Conservation (phyloP, 768 basidiomycete species). For the Lentinula lateritia region DNA sequence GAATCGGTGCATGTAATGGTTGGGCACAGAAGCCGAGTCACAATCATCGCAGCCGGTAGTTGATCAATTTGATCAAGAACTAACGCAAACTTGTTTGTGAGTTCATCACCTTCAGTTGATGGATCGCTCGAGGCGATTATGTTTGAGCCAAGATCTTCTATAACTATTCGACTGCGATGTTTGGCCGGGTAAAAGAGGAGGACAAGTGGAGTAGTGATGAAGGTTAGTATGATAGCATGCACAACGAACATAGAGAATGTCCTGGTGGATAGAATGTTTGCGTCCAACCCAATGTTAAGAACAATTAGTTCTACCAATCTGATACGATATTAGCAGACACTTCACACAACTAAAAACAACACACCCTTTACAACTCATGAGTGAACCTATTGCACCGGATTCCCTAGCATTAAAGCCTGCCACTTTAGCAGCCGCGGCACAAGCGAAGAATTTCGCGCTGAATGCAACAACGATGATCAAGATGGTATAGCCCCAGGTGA, state of each 20-base stretch:
- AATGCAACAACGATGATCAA: conserved; percentile 74
- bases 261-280: conserved; percentile 54
- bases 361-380: conserved; percentile 91
- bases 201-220: conserved; percentile 82
- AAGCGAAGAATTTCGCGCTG: conserved; percentile 72
- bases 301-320: conserved; percentile 86
- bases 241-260: conserved; percentile 91
- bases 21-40: conserved; percentile 66
- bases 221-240: conserved; percentile 69
- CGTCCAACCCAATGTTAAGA: conserved; percentile 78
- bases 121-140: neutral
- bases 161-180: conserved; percentile 31
- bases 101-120: conserved; percentile 26
- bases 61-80: conserved; percentile 81
- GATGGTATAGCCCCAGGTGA: conserved; percentile 78
- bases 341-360: conserved; percentile 13
- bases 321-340: neutral
- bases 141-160: conserved; percentile 14
- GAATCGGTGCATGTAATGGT: neutral
- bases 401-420: conserved; percentile 74
- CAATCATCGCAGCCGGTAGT: conserved; percentile 75
- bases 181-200: conserved; percentile 69
- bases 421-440: conserved; percentile 49
- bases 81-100: conserved; percentile 60
- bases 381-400: conserved; percentile 71